Conservation (phyloP, 2,329 filamentous ascomycete species). For the Ceratocystis variospora region DNA sequence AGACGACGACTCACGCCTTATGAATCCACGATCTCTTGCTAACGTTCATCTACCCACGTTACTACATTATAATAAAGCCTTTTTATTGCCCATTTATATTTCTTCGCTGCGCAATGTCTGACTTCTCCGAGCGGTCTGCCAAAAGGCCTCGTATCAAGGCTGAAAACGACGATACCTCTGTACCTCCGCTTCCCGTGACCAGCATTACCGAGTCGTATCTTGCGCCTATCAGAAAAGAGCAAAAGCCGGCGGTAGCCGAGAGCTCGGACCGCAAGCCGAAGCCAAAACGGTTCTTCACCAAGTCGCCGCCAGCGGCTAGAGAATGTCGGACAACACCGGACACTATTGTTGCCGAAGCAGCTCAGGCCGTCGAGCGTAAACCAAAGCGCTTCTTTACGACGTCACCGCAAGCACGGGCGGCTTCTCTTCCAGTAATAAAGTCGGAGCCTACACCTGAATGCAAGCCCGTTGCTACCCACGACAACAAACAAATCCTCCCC, state of each 20-base stretch:
- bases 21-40: not conserved
- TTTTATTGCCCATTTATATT: not conserved
- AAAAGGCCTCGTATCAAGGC: constrained; percentile 13
- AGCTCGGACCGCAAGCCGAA: constrained; percentile 8
- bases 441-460: not conserved
- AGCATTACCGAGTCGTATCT: constrained; percentile 15
- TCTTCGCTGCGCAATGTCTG: not conserved
- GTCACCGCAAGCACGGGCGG: not conserved
- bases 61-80: not conserved
- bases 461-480: not conserved
- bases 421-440: not conserved
- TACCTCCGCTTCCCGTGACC: not conserved
- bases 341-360: too few species aligned
- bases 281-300: constrained; percentile 9
- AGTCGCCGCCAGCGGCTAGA: not conserved
- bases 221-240: constrained; percentile 1
- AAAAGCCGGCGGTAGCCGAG: not conserved
- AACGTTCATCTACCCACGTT: not conserved
- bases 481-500: not conserved
- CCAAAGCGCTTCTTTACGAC: not conserved
- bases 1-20: not conserved
- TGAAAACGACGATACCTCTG: not conserved
- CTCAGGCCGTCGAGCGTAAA: not conserved
- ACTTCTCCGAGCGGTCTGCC: constrained; percentile 7
- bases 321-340: too few species aligned